Conservation (phyloP, 2,329 filamentous ascomycete genomes). For the Xylariales sp. region DNA sequence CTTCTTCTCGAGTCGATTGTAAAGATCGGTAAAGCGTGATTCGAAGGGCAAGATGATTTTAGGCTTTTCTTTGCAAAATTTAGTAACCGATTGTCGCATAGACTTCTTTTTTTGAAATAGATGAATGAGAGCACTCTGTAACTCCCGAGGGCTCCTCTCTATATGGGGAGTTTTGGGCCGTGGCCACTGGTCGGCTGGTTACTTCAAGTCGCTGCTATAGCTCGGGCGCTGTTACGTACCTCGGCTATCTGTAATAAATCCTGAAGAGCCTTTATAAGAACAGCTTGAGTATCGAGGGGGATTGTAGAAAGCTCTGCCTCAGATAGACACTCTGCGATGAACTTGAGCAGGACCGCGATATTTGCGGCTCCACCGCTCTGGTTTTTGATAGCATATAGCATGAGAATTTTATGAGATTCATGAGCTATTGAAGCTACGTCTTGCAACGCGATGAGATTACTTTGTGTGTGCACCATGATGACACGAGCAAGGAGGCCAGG, state of each 20-base stretch:
- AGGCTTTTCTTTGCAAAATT: conserved; percentile 14
- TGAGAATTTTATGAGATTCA: background rate
- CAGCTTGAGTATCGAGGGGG: conserved; percentile 2
- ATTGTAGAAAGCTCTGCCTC: conserved; percentile 15
- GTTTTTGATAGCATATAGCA: conserved; percentile 1
- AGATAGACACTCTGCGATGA: conserved; percentile 11
- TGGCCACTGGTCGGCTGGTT: conserved; percentile 3
- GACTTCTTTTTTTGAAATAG: conserved; percentile 7
- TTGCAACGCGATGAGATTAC: conserved; percentile 2
- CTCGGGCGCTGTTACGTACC: conserved; percentile 11
- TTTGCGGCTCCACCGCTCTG: conserved; percentile 1
- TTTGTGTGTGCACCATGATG: conserved; percentile 12
- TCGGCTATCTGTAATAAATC: conserved; percentile 17
- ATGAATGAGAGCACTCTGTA: conserved; percentile 1
- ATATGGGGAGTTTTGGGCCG: background rate
- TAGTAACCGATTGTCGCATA: conserved; percentile 8
- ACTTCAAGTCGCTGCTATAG: conserved; percentile 8
- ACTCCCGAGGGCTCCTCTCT: conserved; percentile 12
- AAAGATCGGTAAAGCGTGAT: conserved; percentile 12
- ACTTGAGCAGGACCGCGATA: conserved; percentile 8
- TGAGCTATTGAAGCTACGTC: conserved; percentile 11
- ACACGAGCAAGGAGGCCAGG: conserved; percentile 8
- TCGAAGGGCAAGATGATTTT: conserved; percentile 7
- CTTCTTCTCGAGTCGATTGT: conserved; percentile 9
- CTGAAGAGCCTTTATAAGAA: conserved; percentile 7